phyloP scores from a whole-genome alignment of 129 eudicot genomes.

The Ambrosia trifida region DNA sequence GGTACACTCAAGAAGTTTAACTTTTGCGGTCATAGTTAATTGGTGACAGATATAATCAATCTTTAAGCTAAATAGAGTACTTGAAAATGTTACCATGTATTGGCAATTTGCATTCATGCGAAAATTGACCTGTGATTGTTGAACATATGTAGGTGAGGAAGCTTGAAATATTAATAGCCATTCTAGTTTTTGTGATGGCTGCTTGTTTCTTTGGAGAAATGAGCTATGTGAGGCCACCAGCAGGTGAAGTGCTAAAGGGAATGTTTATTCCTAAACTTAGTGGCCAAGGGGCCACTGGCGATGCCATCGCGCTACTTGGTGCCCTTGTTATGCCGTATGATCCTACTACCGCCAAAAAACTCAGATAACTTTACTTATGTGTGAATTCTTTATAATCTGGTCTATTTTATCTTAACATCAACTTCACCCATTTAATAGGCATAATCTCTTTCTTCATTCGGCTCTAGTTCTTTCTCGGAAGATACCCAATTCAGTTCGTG shows the following conservation, averaged over 20 bases:
- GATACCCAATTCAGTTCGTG: conserved; percentile 43
- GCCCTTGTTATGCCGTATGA: conserved; percentile 70
- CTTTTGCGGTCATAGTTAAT: too few species aligned
- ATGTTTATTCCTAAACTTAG: conserved; percentile 64
- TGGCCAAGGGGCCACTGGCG: conserved; percentile 55
- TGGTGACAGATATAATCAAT: background rate
- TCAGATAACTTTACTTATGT: background rate
- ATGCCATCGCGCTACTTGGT: conserved; percentile 66
- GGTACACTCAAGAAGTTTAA: too few species aligned
- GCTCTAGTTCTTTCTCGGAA: conserved; percentile 55
- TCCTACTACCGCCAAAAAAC: background rate
- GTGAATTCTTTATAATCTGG: background rate
- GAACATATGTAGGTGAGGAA: conserved; percentile 43
- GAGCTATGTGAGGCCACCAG: conserved; percentile 54
- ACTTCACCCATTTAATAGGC: conserved; percentile 30
- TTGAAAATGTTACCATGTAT: background rate
- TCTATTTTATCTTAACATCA: background rate
- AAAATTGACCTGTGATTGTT: background rate
- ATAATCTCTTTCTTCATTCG: conserved; percentile 64
- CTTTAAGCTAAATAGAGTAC: background rate
- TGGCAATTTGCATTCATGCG: background rate
- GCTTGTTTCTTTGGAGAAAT: conserved; percentile 63
- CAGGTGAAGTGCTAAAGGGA: conserved; percentile 49
- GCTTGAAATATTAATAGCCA: conserved; percentile 48
- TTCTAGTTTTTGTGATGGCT: conserved; percentile 55